These are phyloP conservation scores for Blastocystis sp. DNA, from an alignment of 352 stramenopile genomes.

Conservation along the genomic window DNA sequence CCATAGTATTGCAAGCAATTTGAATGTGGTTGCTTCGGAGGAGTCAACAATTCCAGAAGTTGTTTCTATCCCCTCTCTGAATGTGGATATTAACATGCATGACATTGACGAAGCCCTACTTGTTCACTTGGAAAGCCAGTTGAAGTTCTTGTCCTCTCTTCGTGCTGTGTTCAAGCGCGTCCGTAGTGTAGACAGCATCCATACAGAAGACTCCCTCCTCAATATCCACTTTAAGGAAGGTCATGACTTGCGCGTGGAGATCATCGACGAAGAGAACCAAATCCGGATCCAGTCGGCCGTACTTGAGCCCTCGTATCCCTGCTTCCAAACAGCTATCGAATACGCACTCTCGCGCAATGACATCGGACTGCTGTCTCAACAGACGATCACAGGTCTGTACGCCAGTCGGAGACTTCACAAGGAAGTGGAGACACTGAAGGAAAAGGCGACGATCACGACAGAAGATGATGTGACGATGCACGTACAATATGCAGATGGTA, in stretches of 20 bases:
- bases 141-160: background rate
- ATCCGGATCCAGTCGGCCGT: background rate
- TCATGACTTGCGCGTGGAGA: background rate
- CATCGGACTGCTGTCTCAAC: background rate
- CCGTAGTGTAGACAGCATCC: background rate
- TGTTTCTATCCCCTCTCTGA: background rate
- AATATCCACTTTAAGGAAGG: background rate
- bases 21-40: background rate
- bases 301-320: conserved; percentile 28
- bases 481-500: background rate
- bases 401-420: background rate
- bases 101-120: background rate
- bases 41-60: background rate
- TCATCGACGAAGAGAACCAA: background rate
- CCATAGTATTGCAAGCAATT: background rate
- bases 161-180: background rate
- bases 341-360: conserved; percentile 34
- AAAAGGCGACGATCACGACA: background rate
- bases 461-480: conserved; percentile 14
- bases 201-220: background rate
- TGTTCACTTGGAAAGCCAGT: background rate
- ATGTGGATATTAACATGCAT: background rate
- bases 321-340: conserved; percentile 32
- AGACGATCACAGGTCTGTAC: conserved; percentile 20
- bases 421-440: background rate